These are phyloP conservation scores for Oryza meridionalis DNA, from an alignment of 176 grass and related monocot species.

Conservation along the genomic window DNA sequence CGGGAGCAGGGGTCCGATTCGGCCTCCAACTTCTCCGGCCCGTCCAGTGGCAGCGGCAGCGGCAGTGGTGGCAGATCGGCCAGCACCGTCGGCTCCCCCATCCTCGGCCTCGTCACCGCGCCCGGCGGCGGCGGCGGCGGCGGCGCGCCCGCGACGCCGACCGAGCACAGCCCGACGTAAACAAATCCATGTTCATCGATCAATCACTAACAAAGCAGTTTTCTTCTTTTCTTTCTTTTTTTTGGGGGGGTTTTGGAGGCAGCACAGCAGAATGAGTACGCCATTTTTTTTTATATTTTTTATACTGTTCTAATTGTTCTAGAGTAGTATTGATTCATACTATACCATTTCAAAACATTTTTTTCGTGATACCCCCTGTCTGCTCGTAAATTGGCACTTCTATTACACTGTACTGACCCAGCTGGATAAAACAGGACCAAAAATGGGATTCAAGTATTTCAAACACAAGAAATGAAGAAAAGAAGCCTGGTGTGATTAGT, in stretches of 20 bases:
- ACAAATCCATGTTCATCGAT: constrained; percentile 7
- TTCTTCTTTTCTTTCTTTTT: background rate
- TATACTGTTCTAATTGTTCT: background rate
- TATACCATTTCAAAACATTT: background rate
- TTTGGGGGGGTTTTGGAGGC: background rate
- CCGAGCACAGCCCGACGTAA: background rate
- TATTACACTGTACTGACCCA: background rate
- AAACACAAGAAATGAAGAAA: background rate
- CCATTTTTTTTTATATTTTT: background rate
- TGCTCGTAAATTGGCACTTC: background rate
- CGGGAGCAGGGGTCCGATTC: constrained; percentile 26
- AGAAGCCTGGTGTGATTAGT: background rate
- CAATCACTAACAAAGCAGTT: background rate
- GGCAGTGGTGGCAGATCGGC: constrained; percentile 46
- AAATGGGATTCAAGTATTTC: background rate
- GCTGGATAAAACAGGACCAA: background rate
- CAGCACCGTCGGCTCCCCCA: constrained; percentile 52
- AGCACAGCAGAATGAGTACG: background rate
- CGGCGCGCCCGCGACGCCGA: background rate
- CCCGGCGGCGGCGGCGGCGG: background rate
- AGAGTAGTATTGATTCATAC: background rate
- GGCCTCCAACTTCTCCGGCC: constrained; percentile 48
- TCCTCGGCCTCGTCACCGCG: constrained; percentile 53
- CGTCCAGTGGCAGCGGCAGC: constrained; percentile 41
- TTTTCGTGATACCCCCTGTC: background rate